Percentiles rank a stretch among this genome's conserved stretches.
These are phyloP conservation scores for Solanum medicagineum DNA, from an alignment of 257 asterid genomes.

Conservation along the genomic window DNA sequence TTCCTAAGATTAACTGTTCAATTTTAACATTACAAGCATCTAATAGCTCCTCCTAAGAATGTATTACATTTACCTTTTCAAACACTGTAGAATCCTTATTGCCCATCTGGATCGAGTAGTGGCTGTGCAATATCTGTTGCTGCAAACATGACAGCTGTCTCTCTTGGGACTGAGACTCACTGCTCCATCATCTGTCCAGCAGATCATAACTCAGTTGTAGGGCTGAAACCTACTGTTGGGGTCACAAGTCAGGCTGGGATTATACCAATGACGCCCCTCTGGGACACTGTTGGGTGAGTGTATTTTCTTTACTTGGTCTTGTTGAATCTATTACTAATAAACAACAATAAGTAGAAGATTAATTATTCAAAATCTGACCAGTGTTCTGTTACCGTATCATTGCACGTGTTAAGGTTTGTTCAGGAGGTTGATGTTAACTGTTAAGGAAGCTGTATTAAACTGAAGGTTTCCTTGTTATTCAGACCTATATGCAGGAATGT, in stretches of 20 bases:
- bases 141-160: constrained; percentile 45
- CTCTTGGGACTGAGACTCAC: constrained; percentile 54
- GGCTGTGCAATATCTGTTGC: constrained; percentile 68
- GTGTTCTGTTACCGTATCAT: neutral
- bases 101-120: constrained; percentile 35
- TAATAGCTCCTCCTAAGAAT: neutral
- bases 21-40: neutral
- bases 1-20: neutral
- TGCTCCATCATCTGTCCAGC: constrained; percentile 67
- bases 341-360: neutral
- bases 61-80: neutral
- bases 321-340: neutral
- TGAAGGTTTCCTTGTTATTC: neutral
- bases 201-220: constrained; percentile 46
- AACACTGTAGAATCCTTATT: constrained; percentile 49
- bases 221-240: constrained; percentile 63
- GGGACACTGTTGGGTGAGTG: constrained; percentile 51
- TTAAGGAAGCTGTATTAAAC: neutral
- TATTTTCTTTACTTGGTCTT: neutral
- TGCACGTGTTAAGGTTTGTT: neutral
- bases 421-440: neutral
- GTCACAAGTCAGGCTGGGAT: constrained; percentile 62
- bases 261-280: constrained; percentile 45
- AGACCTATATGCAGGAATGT: constrained; percentile 46
- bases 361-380: neutral